These are phyloP conservation scores for Solanum hybrid DNA, from an alignment of 305 asterid species.

Conservation along the genomic window DNA sequence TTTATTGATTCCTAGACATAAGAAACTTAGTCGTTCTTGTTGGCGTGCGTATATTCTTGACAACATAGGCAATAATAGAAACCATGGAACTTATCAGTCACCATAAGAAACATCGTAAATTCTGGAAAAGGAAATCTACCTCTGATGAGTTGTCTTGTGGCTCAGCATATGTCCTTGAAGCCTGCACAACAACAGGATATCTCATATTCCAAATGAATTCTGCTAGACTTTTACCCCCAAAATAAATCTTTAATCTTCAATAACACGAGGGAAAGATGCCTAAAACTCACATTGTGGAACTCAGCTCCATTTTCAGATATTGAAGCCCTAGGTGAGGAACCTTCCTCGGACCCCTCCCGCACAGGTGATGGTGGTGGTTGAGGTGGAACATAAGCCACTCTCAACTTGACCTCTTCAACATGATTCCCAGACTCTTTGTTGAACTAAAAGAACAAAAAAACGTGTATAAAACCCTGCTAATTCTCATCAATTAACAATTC, in stretches of 20 bases:
- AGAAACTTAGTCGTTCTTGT: neutral
- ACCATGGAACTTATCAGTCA: neutral
- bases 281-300: constrained; percentile 42
- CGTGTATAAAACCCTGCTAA: neutral
- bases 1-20: neutral
- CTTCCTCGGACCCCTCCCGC: constrained; percentile 92
- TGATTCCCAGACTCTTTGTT: constrained; percentile 78
- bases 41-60: neutral
- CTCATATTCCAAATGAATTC: neutral
- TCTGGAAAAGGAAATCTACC: constrained; percentile 36
- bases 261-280: neutral
- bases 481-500: neutral
- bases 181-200: constrained; percentile 22
- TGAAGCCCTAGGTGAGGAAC: constrained; percentile 91
- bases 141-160: constrained; percentile 54
- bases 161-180: constrained; percentile 45
- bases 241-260: neutral
- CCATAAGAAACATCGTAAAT: neutral
- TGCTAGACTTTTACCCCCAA: neutral
- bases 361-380: constrained; percentile 95
- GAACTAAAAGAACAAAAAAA: constrained; percentile 37
- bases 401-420: constrained; percentile 89
- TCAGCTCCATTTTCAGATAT: constrained; percentile 81
- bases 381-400: constrained; percentile 70
- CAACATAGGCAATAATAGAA: neutral